Percentiles rank a stretch among this genome's conserved stretches.
phyloP scores from a whole-genome alignment of 106 monocot genomes.

The Xerophyta viscosa region DNA sequence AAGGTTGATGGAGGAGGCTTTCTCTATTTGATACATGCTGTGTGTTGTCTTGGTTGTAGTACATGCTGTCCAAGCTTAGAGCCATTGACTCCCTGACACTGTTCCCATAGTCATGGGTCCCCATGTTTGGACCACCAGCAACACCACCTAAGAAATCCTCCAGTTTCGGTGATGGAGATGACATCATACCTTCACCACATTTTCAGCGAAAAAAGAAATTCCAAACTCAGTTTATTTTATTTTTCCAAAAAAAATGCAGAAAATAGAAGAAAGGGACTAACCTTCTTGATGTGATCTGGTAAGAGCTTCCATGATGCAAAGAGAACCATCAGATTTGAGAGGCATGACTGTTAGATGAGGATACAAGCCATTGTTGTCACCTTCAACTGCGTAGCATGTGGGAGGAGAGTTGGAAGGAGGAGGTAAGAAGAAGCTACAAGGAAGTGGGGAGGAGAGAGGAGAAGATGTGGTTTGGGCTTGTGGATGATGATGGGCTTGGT shows the following conservation, averaged over 20 bases:
- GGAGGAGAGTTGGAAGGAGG: conserved; percentile 33
- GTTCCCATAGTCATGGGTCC: conserved; percentile 69
- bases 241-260: too few species aligned
- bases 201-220: not conserved
- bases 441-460: conserved; percentile 20
- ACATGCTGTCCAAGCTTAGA: conserved; percentile 58
- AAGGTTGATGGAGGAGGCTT: conserved; percentile 38
- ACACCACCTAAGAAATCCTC: conserved; percentile 95
- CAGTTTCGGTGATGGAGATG: conserved; percentile 85
- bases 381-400: conserved; percentile 56
- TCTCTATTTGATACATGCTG: conserved; percentile 23
- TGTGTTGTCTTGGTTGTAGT: conserved; percentile 43
- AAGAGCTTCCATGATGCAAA: conserved; percentile 93
- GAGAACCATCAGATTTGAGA: conserved; percentile 93
- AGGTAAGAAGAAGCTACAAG: conserved; percentile 53
- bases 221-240: too few species aligned
- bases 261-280: conserved; percentile 13
- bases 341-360: conserved; percentile 71
- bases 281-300: conserved; percentile 54
- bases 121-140: conserved; percentile 74
- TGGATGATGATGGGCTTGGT: not conserved
- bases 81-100: conserved; percentile 63
- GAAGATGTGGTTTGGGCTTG: conserved; percentile 16
- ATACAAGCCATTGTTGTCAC: conserved; percentile 36
- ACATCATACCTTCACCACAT: conserved; percentile 51